A percentile compares a stretch with the other conserved stretches of the same genome.
phyloP scores from a whole-genome alignment of 2,329 filamentous ascomycete genomes.

The Piedraia hortae region DNA sequence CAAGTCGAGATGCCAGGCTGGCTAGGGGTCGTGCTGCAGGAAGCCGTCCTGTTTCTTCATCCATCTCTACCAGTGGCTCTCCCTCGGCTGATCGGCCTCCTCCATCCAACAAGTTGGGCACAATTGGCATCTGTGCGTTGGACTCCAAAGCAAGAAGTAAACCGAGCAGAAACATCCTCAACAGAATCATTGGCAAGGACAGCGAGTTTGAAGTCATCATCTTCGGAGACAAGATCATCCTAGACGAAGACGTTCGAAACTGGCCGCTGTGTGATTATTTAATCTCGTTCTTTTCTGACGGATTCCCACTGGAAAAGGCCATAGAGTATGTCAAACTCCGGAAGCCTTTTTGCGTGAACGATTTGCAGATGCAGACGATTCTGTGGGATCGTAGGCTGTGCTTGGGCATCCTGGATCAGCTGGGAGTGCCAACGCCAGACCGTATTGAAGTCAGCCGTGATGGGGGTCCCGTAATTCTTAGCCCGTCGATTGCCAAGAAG shows the following conservation, averaged over 20 bases:
- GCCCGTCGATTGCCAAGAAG: slow-evolving; percentile 51
- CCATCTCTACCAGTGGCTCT: slow-evolving; percentile 57
- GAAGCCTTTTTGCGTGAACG: slow-evolving; percentile 92
- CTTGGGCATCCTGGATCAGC: slow-evolving; percentile 60
- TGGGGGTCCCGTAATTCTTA: slow-evolving; percentile 57
- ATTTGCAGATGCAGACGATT: slow-evolving; percentile 89
- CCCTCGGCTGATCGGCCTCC: slow-evolving; percentile 42
- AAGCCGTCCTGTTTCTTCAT: slow-evolving; percentile 56
- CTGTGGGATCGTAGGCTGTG: slow-evolving; percentile 88
- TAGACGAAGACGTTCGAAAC: slow-evolving; percentile 88
- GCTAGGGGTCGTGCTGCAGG: slow-evolving; percentile 20
- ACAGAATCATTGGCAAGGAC: slow-evolving; percentile 68
- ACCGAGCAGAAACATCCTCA: slow-evolving; percentile 85
- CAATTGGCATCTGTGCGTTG: slow-evolving; percentile 79
- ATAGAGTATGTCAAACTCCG: slow-evolving; percentile 82
- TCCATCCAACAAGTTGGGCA: slow-evolving; percentile 26
- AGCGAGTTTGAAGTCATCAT: slow-evolving; percentile 90
- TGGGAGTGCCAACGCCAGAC: slow-evolving; percentile 68
- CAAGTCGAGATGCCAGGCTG: slow-evolving; percentile 5
- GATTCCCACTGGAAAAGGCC: slow-evolving; percentile 87
- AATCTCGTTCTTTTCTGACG: slow-evolving; percentile 95
- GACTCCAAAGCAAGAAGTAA: slow-evolving; percentile 93
- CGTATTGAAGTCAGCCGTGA: slow-evolving; percentile 80
- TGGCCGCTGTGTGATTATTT: slow-evolving; percentile 92
- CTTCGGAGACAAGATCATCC: slow-evolving; percentile 94